Base-by-base conservation (phyloP, 441 rosid species). In the Adansonia madagascariensis region DNA sequence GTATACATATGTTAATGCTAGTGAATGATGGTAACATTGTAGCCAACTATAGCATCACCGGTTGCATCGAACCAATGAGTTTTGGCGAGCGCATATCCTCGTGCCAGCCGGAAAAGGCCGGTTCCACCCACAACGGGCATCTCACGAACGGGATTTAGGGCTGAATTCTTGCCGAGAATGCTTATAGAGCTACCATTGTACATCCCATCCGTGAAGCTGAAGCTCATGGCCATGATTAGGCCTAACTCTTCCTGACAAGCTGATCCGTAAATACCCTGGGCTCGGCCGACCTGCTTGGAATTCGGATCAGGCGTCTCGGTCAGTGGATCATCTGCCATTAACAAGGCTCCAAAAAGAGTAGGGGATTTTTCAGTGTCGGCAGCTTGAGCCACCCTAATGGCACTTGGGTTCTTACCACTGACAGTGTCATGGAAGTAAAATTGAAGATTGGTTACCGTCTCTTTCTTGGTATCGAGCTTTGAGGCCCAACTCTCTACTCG, bases 91-190 rank as follows among this genome's bases (percentile, higher is more conserved):
- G 97, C 95, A 53, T 89, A 86, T 1, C 98, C 98, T 0, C 91
- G 85, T 2, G 91, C 95, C 75, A 91, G 55, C 52, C 98, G 83
- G 86, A 93, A 88, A 22, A 86, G 2, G 0, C 98, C 98, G 0
- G 94, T 91, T 8, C 98, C 95, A 0, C 97, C 97, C 0, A 91
- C 88, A 52, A 93, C 81, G 1, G 97, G 92, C 97, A 93, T 80
- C 84, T 93, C 98, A 2, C 93, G 76, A 15, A 81, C 78, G 0
- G 80, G 78, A 71, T 77, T 83, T 83, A 86, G 15, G 0, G 81
- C 92, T 0, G 90, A 65, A 61, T 91, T 93, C 85, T 72, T 85
- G 35, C 98, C 98, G 12, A 90, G 65, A 41, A 93, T 72, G 76
- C 89, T 89, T 6, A 91, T 67, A 63, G 90, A 84, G 79, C 98